Evolutionary conservation across 257 asterid genomes (phyloP).

Genomic region (Verbena officinalis): DNA sequence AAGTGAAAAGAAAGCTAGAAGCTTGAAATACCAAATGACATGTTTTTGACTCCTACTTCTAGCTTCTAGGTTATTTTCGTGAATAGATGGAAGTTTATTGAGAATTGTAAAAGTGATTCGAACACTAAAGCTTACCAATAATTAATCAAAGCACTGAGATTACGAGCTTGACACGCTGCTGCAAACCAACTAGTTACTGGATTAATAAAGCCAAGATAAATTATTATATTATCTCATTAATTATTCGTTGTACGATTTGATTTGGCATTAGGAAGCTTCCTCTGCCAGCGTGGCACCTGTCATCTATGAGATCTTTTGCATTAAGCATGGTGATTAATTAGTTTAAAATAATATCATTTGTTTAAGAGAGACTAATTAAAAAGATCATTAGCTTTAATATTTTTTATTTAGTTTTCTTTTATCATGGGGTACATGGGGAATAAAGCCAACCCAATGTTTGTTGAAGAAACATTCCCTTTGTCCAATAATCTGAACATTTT

Average conservation of each 20-base stretch:
- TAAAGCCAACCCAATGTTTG: conserved; percentile 15
- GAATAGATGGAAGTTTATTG: too few relatives aligned
- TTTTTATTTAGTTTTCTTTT: not conserved
- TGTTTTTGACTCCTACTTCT: too few relatives aligned
- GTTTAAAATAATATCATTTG: not conserved
- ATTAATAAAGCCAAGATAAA: conserved; percentile 8
- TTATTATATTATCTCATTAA: not conserved
- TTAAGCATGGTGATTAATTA: conserved; percentile 20
- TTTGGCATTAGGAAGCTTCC: conserved; percentile 26
- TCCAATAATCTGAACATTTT: not conserved
- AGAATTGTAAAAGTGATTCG: not conserved
- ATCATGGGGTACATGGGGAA: not conserved
- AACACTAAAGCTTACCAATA: not conserved
- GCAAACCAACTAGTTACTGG: conserved; percentile 1
- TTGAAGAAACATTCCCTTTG: conserved; percentile 26
- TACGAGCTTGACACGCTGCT: conserved; percentile 30
- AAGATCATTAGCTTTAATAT: not conserved
- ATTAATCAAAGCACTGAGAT: conserved; percentile 18
- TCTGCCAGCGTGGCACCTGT: conserved; percentile 33
- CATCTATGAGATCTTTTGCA: conserved; percentile 21
- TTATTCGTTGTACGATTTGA: conserved; percentile 3
- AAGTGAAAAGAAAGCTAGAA: too few relatives aligned
- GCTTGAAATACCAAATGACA: too few relatives aligned
- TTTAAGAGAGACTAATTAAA: not conserved
- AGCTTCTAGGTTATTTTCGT: too few relatives aligned